Percentiles rank a stretch among this genome's conserved stretches.
Conservation (phyloP, 1,139 yeast genomes). For the Debaryomyces singareniensis region DNA sequence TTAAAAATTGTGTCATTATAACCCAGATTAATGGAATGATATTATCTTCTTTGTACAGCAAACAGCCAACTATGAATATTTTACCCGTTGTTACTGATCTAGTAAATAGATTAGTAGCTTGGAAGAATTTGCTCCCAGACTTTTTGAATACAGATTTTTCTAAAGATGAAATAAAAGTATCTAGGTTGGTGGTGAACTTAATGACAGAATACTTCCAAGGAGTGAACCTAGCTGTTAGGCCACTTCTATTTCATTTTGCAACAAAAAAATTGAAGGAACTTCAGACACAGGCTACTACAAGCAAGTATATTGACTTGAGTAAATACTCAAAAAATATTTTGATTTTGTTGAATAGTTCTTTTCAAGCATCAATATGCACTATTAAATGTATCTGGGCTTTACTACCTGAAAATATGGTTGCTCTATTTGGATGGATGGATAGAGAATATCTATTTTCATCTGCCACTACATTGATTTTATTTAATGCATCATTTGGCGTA, state of each 20-base stretch:
- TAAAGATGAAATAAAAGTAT: slow-evolving; percentile 46
- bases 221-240: slow-evolving; percentile 75
- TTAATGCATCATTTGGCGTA: slow-evolving; percentile 78
- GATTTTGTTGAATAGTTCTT: slow-evolving; percentile 68
- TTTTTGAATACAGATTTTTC: slow-evolving; percentile 62
- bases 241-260: slow-evolving; percentile 73
- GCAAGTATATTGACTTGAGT: slow-evolving; percentile 60
- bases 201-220: slow-evolving; percentile 88
- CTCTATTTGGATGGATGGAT: slow-evolving; percentile 85
- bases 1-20: slow-evolving; percentile 72
- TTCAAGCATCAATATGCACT: slow-evolving; percentile 79
- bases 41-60: slow-evolving; percentile 65
- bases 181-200: slow-evolving; percentile 67
- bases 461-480: slow-evolving; percentile 68
- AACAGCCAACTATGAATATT: slow-evolving; percentile 68
- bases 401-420: slow-evolving; percentile 70
- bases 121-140: slow-evolving; percentile 65
- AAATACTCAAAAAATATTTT: slow-evolving; percentile 63
- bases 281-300: slow-evolving; percentile 33
- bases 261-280: slow-evolving; percentile 56
- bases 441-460: slow-evolving; percentile 79
- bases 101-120: slow-evolving; percentile 60
- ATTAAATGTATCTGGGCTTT: slow-evolving; percentile 70
- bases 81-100: slow-evolving; percentile 68
- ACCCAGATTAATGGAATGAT: slow-evolving; percentile 77